Evolutionary conservation across 495 filamentous ascomycete species (phyloP).

Genomic region (Parmelia sp.): DNA sequence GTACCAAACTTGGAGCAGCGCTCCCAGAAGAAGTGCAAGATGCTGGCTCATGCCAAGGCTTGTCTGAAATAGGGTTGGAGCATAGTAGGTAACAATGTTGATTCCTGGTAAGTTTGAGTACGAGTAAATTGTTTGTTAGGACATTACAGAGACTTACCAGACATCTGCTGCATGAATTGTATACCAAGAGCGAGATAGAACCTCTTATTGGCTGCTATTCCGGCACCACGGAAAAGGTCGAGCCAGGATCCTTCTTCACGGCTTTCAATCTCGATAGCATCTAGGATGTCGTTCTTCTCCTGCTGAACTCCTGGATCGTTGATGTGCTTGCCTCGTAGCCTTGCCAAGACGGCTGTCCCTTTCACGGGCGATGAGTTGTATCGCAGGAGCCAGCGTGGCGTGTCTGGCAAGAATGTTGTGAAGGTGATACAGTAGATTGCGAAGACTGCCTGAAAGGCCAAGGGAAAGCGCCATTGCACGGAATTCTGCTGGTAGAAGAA

Average conservation of each 20-base stretch:
- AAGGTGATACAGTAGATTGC: constrained; percentile 28
- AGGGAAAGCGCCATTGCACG: constrained; percentile 51
- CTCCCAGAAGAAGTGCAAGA: constrained; percentile 28
- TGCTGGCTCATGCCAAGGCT: constrained; percentile 29
- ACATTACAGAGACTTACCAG: constrained; percentile 23
- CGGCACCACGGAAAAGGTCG: constrained; percentile 28
- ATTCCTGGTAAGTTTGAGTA: constrained; percentile 17
- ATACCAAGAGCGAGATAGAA: constrained; percentile 37
- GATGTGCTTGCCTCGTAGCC: constrained; percentile 35
- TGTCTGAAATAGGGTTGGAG: constrained; percentile 30
- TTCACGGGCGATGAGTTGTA: constrained; percentile 27
- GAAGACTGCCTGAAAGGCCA: constrained; percentile 47
- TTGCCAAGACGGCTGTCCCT: constrained; percentile 33
- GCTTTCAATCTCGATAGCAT: constrained; percentile 15
- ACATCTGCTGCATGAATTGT: constrained; percentile 44
- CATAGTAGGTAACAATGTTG: constrained; percentile 41
- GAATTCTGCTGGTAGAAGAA: constrained; percentile 25
- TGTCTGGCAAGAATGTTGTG: constrained; percentile 31
- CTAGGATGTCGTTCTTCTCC: constrained; percentile 22
- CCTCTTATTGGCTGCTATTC: constrained; percentile 29
- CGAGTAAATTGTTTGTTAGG: background rate
- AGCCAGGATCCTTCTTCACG: constrained; percentile 18
- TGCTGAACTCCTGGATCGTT: constrained; percentile 27
- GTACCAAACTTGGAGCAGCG: constrained; percentile 32
- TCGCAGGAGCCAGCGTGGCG: constrained; percentile 33